phyloP scores from a whole-genome alignment of 805 yeast genomes.

The Starmerella vitae region DNA sequence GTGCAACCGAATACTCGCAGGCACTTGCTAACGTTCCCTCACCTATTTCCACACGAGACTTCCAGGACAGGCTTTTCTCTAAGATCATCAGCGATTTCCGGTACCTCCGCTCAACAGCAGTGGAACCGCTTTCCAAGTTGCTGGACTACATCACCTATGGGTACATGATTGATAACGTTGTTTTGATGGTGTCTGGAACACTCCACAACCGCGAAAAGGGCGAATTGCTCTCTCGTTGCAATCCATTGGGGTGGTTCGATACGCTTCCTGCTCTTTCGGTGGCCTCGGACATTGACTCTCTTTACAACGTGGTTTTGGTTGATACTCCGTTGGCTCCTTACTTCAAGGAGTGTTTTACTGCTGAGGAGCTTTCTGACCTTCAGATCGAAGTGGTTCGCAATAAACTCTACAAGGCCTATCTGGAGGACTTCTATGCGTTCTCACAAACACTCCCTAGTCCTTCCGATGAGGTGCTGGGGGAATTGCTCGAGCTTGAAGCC shows the following conservation, averaged over 20 bases:
- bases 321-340: constrained; percentile 98
- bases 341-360: constrained; percentile 70
- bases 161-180: constrained; percentile 96
- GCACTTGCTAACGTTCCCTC: constrained; percentile 71
- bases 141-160: constrained; percentile 90
- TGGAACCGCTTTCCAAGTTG: constrained; percentile 64
- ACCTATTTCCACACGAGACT: constrained; percentile 71
- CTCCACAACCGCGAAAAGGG: constrained; percentile 84
- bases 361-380: constrained; percentile 79
- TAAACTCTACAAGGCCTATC: constrained; percentile 78
- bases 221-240: constrained; percentile 81
- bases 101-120: constrained; percentile 71
- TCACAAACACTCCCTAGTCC: constrained; percentile 56
- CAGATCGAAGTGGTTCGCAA: constrained; percentile 92
- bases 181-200: constrained; percentile 91
- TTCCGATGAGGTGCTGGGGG: constrained; percentile 65
- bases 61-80: constrained; percentile 63
- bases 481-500: constrained; percentile 76
- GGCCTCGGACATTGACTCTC: constrained; percentile 88
- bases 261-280: constrained; percentile 89
- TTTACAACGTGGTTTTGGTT: constrained; percentile 80
- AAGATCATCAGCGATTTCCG: constrained; percentile 74
- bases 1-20: constrained; percentile 92
- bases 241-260: constrained; percentile 97
- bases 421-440: constrained; percentile 72